phyloP scores from a whole-genome alignment of 2,329 filamentous ascomycete species.

The Aspergillus ustus region DNA sequence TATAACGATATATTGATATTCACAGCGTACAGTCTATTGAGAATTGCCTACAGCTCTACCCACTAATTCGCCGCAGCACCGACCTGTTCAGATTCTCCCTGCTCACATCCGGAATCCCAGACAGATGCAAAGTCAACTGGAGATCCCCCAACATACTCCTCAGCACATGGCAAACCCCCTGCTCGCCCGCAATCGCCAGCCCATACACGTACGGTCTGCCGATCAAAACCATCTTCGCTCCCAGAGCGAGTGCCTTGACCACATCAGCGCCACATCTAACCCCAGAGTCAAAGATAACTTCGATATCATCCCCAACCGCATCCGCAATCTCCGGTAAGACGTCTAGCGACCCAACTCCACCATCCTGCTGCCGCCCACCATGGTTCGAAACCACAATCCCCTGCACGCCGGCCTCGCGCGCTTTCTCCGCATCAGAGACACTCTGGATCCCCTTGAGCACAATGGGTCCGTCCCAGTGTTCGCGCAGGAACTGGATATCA shows the following conservation, averaged over 20 bases:
- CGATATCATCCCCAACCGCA: constrained; percentile 2
- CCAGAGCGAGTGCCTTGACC: constrained; percentile 8
- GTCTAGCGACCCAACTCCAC: constrained; percentile 1
- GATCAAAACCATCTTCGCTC: constrained; percentile 11
- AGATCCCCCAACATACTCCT: constrained; percentile 7
- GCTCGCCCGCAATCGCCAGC: not conserved
- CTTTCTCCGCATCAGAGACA: constrained; percentile 1
- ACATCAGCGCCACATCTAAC: constrained; percentile 10
- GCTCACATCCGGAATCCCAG: not conserved
- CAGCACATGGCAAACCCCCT: constrained; percentile 8
- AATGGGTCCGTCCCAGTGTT: constrained; percentile 50
- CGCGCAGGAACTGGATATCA: constrained; percentile 59
- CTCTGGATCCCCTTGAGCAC: constrained; percentile 11
- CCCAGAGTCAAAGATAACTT: constrained; percentile 15
- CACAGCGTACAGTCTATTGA: too few species aligned
- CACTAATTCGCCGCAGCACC: not conserved
- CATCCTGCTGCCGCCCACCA: constrained; percentile 10
- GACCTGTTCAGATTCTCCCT: not conserved
- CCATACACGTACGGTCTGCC: constrained; percentile 14
- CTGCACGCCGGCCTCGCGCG: not conserved
- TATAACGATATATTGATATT: too few species aligned
- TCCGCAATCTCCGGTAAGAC: constrained; percentile 11
- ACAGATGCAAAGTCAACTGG: not conserved
- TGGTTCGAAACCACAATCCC: constrained; percentile 11
- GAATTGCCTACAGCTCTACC: too few species aligned